Base-by-base conservation (phyloP, 1,139 yeast genomes). In the Pichia cactophila region DNA sequence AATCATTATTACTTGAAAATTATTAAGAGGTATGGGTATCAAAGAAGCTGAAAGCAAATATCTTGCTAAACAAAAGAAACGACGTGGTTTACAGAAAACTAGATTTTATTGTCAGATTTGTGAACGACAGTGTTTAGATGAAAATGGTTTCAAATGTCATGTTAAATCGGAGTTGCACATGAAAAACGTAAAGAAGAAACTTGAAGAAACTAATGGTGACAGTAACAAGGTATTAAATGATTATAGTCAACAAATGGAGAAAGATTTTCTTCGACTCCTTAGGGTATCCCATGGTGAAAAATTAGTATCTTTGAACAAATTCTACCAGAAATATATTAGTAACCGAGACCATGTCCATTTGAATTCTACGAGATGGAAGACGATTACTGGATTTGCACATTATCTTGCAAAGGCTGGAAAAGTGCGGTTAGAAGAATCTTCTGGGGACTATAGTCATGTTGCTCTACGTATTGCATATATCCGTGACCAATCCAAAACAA, bases 131-230 rank as follows among this genome's bases (percentile, higher is more conserved):
- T 90, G 97, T 64, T 72, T 97, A 49, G 99, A 94, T 64, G 92
- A 86, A 55, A 92, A 92, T 67, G 99, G 98, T 35, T 92, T 86
- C 70, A 83, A 85, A 61, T 86, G 92, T 62, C 99, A 92, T 65
- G 73, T 83, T 20, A 74, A 75, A 54, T 83, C 95, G 16, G 89
- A 87, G 42, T 75, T 86, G 1, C 99, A 92, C 64, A 68, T 77
- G 45, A 76, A 78, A 31, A 78, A 78, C 50, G 76, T 83, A 52
- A 55, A 63, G 4, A 62, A 55, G 47, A 55, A 64, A 40, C 41
- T 63, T 26, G 54, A 46, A 3, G 49, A 50, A 7, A 50, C 58
- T 4, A 47, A 52, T 26, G 71, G 71, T 8, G 64, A 69, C 48
- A 71, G 75, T 17, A 67, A 68, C 17, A 74, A 80, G 1, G 75